Conservation (phyloP, 2,329 filamentous ascomycete genomes). For the Neonectria magnoliae region DNA sequence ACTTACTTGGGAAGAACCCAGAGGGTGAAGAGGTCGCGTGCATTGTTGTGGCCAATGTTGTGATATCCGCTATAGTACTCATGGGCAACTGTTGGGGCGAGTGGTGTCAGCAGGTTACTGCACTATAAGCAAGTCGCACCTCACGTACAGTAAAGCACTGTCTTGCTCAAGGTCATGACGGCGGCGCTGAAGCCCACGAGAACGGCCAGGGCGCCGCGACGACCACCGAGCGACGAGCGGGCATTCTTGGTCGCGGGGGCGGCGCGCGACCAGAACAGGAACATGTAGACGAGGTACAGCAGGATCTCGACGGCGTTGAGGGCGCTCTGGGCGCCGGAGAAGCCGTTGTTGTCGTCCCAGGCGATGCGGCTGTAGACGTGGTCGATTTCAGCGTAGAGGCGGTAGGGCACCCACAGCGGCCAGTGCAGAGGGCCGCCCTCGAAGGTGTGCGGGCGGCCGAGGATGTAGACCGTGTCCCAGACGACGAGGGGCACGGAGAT, state of each 20-base stretch:
- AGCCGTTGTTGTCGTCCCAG: constrained; percentile 74
- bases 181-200: constrained; percentile 62
- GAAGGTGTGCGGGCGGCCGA: constrained; percentile 85
- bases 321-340: constrained; percentile 77
- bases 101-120: neutral
- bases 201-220: constrained; percentile 56
- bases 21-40: constrained; percentile 56
- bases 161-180: constrained; percentile 71
- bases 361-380: constrained; percentile 83
- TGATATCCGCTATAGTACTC: constrained; percentile 66
- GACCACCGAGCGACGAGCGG: constrained; percentile 52
- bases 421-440: constrained; percentile 76
- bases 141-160: constrained; percentile 67
- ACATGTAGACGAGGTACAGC: constrained; percentile 69
- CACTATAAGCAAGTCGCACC: neutral
- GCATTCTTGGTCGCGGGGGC: constrained; percentile 27
- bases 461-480: constrained; percentile 85
- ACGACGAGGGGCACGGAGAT: constrained; percentile 80
- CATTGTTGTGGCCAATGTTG: constrained; percentile 67
- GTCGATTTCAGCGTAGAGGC: constrained; percentile 82
- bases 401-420: constrained; percentile 81
- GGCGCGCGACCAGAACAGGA: constrained; percentile 46
- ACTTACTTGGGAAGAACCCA: constrained; percentile 70
- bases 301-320: constrained; percentile 75
- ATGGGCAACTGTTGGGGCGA: constrained; percentile 57